A percentile compares a stretch with the other conserved stretches of the same genome.
These are phyloP conservation scores for Mrakia frigida DNA, from an alignment of 768 basidiomycete genomes.

Conservation along the genomic window DNA sequence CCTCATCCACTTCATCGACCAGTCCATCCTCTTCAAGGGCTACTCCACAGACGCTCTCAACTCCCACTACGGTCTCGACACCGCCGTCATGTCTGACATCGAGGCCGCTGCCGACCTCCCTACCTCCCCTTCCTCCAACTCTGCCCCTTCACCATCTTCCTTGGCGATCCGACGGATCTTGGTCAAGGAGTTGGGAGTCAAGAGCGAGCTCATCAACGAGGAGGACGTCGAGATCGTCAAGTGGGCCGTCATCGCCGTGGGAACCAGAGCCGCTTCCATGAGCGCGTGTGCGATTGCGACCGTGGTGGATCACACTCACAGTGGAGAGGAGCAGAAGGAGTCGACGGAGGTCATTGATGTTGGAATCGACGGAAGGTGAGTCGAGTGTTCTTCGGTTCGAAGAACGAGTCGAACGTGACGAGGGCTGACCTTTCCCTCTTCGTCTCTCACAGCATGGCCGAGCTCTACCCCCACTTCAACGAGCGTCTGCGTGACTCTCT, in stretches of 20 bases:
- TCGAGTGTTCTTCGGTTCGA: neutral
- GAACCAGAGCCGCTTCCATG: conserved; percentile 70
- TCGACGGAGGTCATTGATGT: conserved; percentile 55
- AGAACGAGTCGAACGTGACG: neutral
- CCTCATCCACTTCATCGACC: conserved; percentile 73
- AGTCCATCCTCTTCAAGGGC: conserved; percentile 67
- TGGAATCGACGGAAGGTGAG: conserved; percentile 88
- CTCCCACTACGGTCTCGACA: conserved; percentile 89
- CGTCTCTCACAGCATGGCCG: conserved; percentile 73
- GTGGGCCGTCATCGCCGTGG: conserved; percentile 73
- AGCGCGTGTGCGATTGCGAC: conserved; percentile 85
- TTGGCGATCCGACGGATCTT: conserved; percentile 51
- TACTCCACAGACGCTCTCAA: conserved; percentile 68
- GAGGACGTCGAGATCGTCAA: conserved; percentile 63
- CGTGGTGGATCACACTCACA: conserved; percentile 77
- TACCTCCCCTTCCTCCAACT: conserved; percentile 1
- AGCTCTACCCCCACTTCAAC: conserved; percentile 87
- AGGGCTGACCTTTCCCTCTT: neutral
- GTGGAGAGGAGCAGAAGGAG: conserved; percentile 48
- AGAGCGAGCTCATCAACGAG: conserved; percentile 52
- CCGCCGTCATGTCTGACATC: conserved; percentile 79
- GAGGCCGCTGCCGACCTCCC: conserved; percentile 58
- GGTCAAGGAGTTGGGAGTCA: conserved; percentile 58
- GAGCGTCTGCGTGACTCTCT: conserved; percentile 67
- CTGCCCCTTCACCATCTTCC: conserved; percentile 32